Conservation (phyloP, 352 stramenopile species). For the Pythium oligandrum region DNA sequence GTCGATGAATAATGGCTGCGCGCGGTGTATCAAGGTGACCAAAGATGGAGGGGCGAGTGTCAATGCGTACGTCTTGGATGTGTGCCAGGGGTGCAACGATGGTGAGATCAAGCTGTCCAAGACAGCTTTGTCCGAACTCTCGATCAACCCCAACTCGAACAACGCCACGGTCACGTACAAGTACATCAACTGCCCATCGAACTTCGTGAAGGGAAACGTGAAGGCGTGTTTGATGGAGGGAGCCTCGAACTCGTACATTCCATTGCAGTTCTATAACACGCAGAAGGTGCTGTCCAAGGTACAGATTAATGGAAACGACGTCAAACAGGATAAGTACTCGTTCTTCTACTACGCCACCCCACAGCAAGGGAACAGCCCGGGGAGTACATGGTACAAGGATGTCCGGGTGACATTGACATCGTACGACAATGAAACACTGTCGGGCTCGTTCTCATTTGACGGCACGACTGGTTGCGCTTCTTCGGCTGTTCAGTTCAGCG, state of each 20-base stretch:
- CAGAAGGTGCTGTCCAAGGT: slow-evolving; percentile 60
- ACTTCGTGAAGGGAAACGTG: slow-evolving; percentile 62
- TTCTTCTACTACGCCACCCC: slow-evolving; percentile 64
- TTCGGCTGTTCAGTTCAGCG: slow-evolving; percentile 65
- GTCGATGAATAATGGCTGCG: slow-evolving; percentile 50
- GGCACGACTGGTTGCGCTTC: slow-evolving; percentile 48
- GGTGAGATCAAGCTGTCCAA: slow-evolving; percentile 50
- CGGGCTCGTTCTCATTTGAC: slow-evolving; percentile 52
- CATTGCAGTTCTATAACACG: slow-evolving; percentile 80
- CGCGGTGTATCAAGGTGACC: slow-evolving; percentile 68
- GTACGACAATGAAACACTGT: slow-evolving; percentile 45
- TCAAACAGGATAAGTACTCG: slow-evolving; percentile 39
- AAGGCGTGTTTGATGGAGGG: slow-evolving; percentile 83
- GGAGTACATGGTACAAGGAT: slow-evolving; percentile 53
- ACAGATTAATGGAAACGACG: slow-evolving; percentile 51
- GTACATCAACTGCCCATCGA: slow-evolving; percentile 50
- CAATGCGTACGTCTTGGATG: slow-evolving; percentile 69
- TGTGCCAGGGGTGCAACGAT: slow-evolving; percentile 46
- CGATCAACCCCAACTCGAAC: slow-evolving; percentile 43
- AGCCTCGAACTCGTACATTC: slow-evolving; percentile 71
- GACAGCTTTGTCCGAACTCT: slow-evolving; percentile 31
- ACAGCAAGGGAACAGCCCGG: slow-evolving; percentile 27
- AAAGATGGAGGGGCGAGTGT: slow-evolving; percentile 35
- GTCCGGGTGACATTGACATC: slow-evolving; percentile 58
- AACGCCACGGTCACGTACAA: slow-evolving; percentile 53